phyloP scores from a whole-genome alignment of 2,329 filamentous ascomycete genomes.

The Penicillium occitanis region DNA sequence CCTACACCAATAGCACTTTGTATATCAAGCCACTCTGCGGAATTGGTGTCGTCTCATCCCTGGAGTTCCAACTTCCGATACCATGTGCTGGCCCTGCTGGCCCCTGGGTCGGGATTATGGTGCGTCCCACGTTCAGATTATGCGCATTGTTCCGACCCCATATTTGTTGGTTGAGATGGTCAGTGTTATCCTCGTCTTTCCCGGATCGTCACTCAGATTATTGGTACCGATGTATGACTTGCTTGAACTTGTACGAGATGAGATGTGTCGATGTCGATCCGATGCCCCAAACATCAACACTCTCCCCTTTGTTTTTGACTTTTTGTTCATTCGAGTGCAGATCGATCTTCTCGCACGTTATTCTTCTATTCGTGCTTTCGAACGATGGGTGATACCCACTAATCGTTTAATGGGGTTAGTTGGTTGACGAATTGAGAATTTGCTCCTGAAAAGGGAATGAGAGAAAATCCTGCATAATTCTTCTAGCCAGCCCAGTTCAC shows the following conservation, averaged over 20 bases:
- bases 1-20: neutral
- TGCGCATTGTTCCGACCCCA: neutral
- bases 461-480: neutral
- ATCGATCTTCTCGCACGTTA: neutral
- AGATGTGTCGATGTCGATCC: neutral
- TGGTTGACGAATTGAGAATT: neutral
- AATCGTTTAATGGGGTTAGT: neutral
- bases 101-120: neutral
- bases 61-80: neutral
- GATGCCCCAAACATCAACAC: neutral
- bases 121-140: neutral
- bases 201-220: constrained; percentile 1
- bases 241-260: neutral
- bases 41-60: neutral
- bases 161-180: neutral
- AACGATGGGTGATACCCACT: neutral
- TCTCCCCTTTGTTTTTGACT: neutral
- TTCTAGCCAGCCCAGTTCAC: neutral
- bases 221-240: neutral
- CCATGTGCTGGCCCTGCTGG: neutral
- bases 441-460: neutral
- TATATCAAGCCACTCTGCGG: neutral
- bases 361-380: neutral
- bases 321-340: neutral
- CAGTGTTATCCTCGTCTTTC: neutral